Base-by-base conservation (phyloP, 129 eudicot species). In the Mikania micrantha region DNA sequence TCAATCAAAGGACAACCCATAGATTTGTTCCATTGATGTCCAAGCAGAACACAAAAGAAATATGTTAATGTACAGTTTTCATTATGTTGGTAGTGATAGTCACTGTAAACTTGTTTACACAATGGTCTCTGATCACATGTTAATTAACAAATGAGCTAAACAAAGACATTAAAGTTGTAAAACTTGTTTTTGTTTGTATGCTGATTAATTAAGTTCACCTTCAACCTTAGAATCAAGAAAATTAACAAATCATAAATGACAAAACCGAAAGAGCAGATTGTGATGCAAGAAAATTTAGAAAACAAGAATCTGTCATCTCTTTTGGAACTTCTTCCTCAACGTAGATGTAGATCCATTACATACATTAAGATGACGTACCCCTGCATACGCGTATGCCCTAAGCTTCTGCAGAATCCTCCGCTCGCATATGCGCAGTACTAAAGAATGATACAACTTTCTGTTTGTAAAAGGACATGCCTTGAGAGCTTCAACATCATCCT, bases 361-460 rank as follows among this genome's bases (percentile, higher is more conserved):
- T 25, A 45, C 68, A 49, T 31, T 40, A 27, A 39, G 47, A 44
- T 7, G 16, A 42, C 53, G 45, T 35, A 29, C 52, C 31, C 84
- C 62, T 73, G 73, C 62, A 52, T 76, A 69, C 22, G 91, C 89
- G 79, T 70, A 86, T 38, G 11, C 42, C 80, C 91, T 84, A 28
- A 93, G 91, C 71, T 79, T 93, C 79, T 81, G 77, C 31, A 93
- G 73, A 34, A 93, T 83, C 59, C 66, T 84, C 74, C 95, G 79
- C 87, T 93, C 99, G 48, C 96, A 82, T 8, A 72, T 40, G 15
- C 96, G 90, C 64, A 93, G 78, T 67, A 84, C 56, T 73, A 89
- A 56, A 7, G 96, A 84, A 71, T 93, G 95, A 67, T 86, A 84
- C 53, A 84, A 22, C 77, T 88, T 86, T 69, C 74, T 83, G 63